phyloP scores from a whole-genome alignment of 441 rosid genomes.

The Erysimum pusillum region DNA sequence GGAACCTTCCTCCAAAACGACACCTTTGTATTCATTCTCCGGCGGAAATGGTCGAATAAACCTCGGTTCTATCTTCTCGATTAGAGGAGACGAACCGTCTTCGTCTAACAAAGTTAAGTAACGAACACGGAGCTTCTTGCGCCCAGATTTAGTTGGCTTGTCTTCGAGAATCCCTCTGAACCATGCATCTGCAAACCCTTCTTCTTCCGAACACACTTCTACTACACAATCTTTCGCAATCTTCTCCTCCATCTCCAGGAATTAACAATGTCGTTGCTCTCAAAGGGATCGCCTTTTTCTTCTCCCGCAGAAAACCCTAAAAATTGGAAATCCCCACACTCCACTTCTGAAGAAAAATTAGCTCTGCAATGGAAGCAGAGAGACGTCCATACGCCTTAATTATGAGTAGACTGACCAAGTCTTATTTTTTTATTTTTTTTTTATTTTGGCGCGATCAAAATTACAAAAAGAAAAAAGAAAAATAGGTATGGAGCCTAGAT shows the following conservation, averaged over 20 bases:
- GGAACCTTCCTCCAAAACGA: slow-evolving; percentile 47
- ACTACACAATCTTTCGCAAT: slow-evolving; percentile 3
- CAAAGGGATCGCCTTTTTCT: neutral
- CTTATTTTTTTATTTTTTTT: too few species aligned
- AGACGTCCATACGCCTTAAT: neutral
- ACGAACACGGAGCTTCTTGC: slow-evolving; percentile 43
- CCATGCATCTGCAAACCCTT: slow-evolving; percentile 59
- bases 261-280: neutral
- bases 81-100: slow-evolving; percentile 49
- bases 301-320: neutral
- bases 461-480: neutral
- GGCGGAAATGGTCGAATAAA: slow-evolving; percentile 59
- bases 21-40: neutral
- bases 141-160: slow-evolving; percentile 45
- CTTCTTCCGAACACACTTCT: slow-evolving; percentile 18
- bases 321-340: neutral
- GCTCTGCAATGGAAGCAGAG: neutral
- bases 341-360: neutral
- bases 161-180: slow-evolving; percentile 53
- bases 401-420: neutral
- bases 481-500: neutral
- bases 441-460: slow-evolving; percentile 9
- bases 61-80: slow-evolving; percentile 47
- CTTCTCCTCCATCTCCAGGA: neutral
- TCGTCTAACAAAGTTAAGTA: slow-evolving; percentile 50